phyloP scores from a whole-genome alignment of 257 asterid genomes.

The Jasminum sambac region DNA sequence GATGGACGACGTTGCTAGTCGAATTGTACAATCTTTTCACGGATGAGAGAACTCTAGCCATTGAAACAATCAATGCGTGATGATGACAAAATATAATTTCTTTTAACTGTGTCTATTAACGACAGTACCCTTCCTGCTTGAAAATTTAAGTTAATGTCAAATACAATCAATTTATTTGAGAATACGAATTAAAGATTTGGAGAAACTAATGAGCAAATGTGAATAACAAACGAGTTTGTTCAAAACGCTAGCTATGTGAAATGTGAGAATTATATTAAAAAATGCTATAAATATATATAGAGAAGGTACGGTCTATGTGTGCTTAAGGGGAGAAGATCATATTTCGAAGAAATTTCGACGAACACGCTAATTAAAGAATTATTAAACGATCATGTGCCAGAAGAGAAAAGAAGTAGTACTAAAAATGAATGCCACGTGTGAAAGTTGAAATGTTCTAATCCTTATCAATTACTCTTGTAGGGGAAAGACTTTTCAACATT shows the following conservation, averaged over 20 bases:
- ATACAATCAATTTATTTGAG: too few species aligned
- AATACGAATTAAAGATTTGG: background rate
- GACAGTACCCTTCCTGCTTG: too few species aligned
- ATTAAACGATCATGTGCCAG: background rate
- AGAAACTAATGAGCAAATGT: background rate
- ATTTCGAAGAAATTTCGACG: background rate
- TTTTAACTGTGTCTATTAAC: background rate
- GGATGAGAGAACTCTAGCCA: slow-evolving; percentile 23
- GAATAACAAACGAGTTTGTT: background rate
- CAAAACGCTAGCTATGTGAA: background rate
- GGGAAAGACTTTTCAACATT: background rate
- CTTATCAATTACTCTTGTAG: background rate
- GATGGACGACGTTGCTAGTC: background rate
- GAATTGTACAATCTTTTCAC: slow-evolving; percentile 25
- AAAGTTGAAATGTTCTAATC: background rate
- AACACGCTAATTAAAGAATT: too few species aligned
- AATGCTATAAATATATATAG: background rate
- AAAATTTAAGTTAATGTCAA: too few species aligned
- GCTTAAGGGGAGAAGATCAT: background rate
- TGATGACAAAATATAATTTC: background rate
- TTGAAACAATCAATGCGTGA: slow-evolving; percentile 21
- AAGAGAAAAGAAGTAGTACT: background rate
- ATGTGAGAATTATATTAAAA: background rate
- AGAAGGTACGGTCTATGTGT: too few species aligned
- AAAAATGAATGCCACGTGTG: background rate